Conservation (phyloP, 2,329 filamentous ascomycete species). For the Monosporascus sp. region DNA sequence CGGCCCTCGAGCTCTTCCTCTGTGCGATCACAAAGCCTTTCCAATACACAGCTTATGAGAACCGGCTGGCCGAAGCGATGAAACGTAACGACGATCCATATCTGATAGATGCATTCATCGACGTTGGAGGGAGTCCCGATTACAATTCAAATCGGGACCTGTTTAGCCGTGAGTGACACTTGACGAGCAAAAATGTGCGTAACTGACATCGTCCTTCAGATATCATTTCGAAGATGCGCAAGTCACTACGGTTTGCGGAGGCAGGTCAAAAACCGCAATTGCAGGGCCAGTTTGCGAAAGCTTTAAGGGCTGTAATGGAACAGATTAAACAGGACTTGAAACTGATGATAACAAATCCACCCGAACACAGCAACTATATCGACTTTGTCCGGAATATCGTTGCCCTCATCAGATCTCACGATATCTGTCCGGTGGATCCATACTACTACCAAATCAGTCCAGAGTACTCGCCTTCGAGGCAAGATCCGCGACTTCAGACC, state of each 20-base stretch:
- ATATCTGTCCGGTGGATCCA: slow-evolving; percentile 47
- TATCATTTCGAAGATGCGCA: slow-evolving; percentile 46
- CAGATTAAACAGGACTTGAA: slow-evolving; percentile 48
- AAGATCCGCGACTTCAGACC: slow-evolving; percentile 52
- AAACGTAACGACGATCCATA: slow-evolving; percentile 37
- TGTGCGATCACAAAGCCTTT: slow-evolving; percentile 46
- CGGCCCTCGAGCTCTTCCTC: slow-evolving; percentile 47
- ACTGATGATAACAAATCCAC: slow-evolving; percentile 26
- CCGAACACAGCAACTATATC: slow-evolving; percentile 43
- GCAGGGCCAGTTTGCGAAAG: slow-evolving; percentile 35
- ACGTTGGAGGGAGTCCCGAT: slow-evolving; percentile 33
- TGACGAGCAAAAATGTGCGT: neutral
- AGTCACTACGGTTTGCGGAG: slow-evolving; percentile 35
- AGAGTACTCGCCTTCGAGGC: slow-evolving; percentile 49
- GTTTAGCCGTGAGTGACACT: slow-evolving; percentile 38
- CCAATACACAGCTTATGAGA: slow-evolving; percentile 41
- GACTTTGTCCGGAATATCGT: slow-evolving; percentile 48
- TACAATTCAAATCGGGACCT: slow-evolving; percentile 45
- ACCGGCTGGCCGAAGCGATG: slow-evolving; percentile 42
- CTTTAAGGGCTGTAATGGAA: slow-evolving; percentile 44
- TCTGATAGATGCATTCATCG: slow-evolving; percentile 34
- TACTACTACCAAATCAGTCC: slow-evolving; percentile 53
- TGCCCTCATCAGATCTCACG: slow-evolving; percentile 49
- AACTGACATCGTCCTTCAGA: slow-evolving; percentile 17
- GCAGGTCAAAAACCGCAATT: slow-evolving; percentile 30